Percentiles rank a stretch among this genome's conserved stretches.
phyloP scores from a whole-genome alignment of 2,329 filamentous ascomycete species.

The Fusarium hostae region DNA sequence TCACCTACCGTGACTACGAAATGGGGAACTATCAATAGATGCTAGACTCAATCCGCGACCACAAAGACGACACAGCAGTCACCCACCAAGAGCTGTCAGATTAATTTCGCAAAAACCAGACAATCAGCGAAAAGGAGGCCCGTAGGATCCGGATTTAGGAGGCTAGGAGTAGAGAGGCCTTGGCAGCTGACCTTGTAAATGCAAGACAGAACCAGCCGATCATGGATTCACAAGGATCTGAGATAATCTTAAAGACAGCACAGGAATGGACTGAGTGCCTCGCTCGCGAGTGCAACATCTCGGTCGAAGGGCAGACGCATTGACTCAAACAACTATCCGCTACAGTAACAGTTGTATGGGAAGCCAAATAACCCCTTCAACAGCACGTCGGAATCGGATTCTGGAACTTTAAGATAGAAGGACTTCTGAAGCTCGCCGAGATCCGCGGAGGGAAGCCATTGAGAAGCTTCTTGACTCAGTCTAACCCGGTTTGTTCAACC shows the following conservation, averaged over 20 bases:
- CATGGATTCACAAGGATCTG: neutral
- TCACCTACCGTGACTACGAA: too few relatives aligned
- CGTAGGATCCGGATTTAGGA: neutral
- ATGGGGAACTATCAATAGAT: neutral
- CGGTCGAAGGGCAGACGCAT: neutral
- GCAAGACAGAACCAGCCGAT: neutral
- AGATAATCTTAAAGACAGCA: fast-evolving
- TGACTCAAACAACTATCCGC: neutral
- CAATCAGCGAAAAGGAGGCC: neutral
- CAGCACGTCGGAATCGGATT: too few relatives aligned
- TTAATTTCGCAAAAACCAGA: neutral
- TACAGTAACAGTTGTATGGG: too few relatives aligned
- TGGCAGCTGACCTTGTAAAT: neutral
- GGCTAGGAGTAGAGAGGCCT: neutral
- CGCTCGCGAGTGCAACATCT: neutral
- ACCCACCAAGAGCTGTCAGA: too few relatives aligned
- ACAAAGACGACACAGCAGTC: neutral
- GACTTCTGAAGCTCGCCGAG: neutral
- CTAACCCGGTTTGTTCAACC: neutral
- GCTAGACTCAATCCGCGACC: neutral
- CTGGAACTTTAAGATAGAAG: neutral
- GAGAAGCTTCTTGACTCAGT: neutral
- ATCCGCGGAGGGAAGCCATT: fast-evolving
- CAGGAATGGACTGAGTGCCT: neutral
- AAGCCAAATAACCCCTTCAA: neutral